Base-by-base conservation (phyloP, 306 rosid species). In the Mimosa pudica region DNA sequence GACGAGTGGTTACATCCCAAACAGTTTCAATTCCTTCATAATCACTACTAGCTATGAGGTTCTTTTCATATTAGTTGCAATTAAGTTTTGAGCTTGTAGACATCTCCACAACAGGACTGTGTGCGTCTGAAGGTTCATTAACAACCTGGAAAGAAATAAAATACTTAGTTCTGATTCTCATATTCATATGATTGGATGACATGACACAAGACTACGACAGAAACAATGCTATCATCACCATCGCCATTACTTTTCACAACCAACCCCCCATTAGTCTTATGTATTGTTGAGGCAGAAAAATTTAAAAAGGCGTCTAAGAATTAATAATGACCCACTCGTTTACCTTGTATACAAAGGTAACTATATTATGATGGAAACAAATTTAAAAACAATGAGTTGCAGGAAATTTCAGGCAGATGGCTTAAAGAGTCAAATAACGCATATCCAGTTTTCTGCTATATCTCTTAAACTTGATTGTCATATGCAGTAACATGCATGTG, bases 1-100 rank as follows among this genome's bases (percentile, higher is more conserved):
- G 96, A 63, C 96, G 91, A 74, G 94, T 95, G 81, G 84, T 88
- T 82, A 93, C 96, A 71, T 95, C 99, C 99, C 99, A 95, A 82
- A 93, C 97, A 51, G 98, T 91, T 74, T 93, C 96, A 77, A 93
- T 91, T 75, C 99, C 99, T 77, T 95, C 99, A 81, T 95, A 95
- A 88, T 95, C 99, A 47, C 98, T 95, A 85, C 99, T 95, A 74
- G 99, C 99, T 78, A 95, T 95, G 69, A 87, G 94, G 83, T 91
- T 93, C 91, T 95, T 95, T 18, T 90, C 86, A 84, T 57, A 87
- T 80, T 95, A 93, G 82, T 93, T 90, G 97, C 99, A 95, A 88
- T 98, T 95, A 72, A 95, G 96, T 86, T 95, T 95, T 80, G 98
- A 88, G 54, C 99, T 97, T 9, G 99, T 93, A 64, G 97, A 83